phyloP scores from a whole-genome alignment of 768 basidiomycete species.

The Boletus speciosus region DNA sequence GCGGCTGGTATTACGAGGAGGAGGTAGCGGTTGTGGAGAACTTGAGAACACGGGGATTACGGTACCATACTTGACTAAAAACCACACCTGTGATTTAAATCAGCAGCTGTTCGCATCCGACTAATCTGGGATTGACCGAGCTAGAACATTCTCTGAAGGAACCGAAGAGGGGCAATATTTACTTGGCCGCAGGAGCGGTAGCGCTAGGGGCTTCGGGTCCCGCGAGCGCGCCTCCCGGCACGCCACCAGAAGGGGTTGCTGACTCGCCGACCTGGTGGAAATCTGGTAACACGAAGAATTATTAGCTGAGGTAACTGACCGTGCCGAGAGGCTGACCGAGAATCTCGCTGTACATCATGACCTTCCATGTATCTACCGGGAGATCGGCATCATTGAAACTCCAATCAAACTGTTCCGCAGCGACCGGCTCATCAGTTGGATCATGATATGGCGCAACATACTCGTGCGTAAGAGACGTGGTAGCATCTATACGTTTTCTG shows the following conservation, averaged over 20 bases:
- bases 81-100: constrained; percentile 3
- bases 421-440: constrained; percentile 94
- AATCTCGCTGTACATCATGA: constrained; percentile 99
- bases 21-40: background rate
- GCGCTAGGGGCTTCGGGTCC: constrained; percentile 45
- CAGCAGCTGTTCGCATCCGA: background rate
- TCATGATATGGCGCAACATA: constrained; percentile 98
- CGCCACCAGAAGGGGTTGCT: constrained; percentile 30
- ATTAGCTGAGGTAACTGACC: background rate
- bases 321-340: constrained; percentile 57
- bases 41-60: constrained; percentile 6
- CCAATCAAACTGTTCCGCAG: constrained; percentile 96
- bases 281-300: constrained; percentile 39
- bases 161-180: background rate
- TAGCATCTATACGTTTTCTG: constrained; percentile 91
- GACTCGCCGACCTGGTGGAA: constrained; percentile 77
- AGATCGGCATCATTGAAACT: constrained; percentile 99
- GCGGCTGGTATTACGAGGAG: constrained; percentile 14
- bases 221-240: constrained; percentile 66
- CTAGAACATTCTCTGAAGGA: constrained; percentile 8
- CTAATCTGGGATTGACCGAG: constrained; percentile 10
- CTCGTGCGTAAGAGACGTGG: constrained; percentile 84
- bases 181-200: constrained; percentile 16
- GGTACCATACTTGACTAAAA: constrained; percentile 16
- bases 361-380: constrained; percentile 99